phyloP scores from a whole-genome alignment of 108 stramenopile genomes.

The Mayamaea pseudoterrestris region DNA sequence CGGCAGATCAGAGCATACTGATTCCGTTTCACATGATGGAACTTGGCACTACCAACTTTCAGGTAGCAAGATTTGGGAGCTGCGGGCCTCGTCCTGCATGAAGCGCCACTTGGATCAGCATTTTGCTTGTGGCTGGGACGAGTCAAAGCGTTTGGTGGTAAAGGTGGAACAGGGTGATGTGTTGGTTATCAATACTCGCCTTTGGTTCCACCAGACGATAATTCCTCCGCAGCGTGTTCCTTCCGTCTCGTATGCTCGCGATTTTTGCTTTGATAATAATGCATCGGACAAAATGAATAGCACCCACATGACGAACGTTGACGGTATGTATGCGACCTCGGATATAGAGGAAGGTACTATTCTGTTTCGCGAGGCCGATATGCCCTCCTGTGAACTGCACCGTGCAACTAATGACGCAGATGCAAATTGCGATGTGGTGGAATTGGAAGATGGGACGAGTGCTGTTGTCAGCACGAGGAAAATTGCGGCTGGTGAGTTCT shows the following conservation, averaged over 20 bases:
- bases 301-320: conserved; percentile 60
- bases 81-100: conserved; percentile 63
- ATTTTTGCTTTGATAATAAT: conserved; percentile 38
- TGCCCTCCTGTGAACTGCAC: conserved; percentile 64
- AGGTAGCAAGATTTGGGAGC: conserved; percentile 60
- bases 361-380: conserved; percentile 61
- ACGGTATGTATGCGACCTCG: conserved; percentile 73
- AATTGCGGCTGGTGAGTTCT: conserved; percentile 76
- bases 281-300: neutral
- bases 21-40: conserved; percentile 77
- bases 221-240: conserved; percentile 47
- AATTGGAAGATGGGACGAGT: conserved; percentile 51
- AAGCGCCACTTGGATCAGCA: too few species aligned
- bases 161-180: conserved; percentile 69
- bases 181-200: conserved; percentile 60
- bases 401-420: conserved; percentile 26
- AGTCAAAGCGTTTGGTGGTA: too few species aligned
- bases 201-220: conserved; percentile 84
- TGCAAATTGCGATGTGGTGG: conserved; percentile 70
- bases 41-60: conserved; percentile 84
- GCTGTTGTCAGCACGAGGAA: conserved; percentile 59
- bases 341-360: conserved; percentile 72
- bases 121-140: too few species aligned
- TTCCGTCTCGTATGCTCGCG: conserved; percentile 77
- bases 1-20: conserved; percentile 82